These are phyloP conservation scores for Colletotrichum sp. DNA, from an alignment of 2,329 filamentous ascomycete species.

Conservation along the genomic window DNA sequence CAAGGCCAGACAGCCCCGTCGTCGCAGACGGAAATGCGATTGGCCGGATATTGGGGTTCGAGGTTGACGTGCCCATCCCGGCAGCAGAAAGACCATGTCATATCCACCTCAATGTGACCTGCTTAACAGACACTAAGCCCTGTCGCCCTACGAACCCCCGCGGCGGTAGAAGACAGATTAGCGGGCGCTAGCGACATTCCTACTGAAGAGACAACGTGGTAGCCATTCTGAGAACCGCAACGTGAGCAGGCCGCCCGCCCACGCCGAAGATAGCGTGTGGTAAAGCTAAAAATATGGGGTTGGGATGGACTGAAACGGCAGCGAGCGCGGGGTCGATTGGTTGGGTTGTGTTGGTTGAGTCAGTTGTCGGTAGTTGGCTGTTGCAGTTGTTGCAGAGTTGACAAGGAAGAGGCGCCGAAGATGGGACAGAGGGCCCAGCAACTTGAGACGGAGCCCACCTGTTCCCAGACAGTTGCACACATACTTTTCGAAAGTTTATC, in stretches of 20 bases:
- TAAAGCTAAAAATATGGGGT: slow-evolving; percentile 14
- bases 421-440: slow-evolving; percentile 12
- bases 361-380: not conserved
- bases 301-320: not conserved
- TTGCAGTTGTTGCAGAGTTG: not conserved
- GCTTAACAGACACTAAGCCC: not conserved
- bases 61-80: not conserved
- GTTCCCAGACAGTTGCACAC: not conserved
- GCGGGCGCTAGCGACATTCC: not conserved
- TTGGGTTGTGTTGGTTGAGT: not conserved
- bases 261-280: not conserved
- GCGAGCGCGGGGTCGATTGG: not conserved
- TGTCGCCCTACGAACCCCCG: not conserved
- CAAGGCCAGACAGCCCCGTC: not conserved
- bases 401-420: not conserved
- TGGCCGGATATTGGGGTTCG: not conserved
- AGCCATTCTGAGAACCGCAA: not conserved
- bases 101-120: slow-evolving; percentile 2
- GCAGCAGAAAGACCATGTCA: not conserved
- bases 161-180: not conserved
- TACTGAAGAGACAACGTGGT: not conserved
- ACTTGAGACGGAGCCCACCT: slow-evolving; percentile 5
- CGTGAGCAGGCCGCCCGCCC: not conserved
- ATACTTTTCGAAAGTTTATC: not conserved
- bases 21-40: not conserved